phyloP scores from a whole-genome alignment of 2,329 filamentous ascomycete species.

The Camillea tinctor region DNA sequence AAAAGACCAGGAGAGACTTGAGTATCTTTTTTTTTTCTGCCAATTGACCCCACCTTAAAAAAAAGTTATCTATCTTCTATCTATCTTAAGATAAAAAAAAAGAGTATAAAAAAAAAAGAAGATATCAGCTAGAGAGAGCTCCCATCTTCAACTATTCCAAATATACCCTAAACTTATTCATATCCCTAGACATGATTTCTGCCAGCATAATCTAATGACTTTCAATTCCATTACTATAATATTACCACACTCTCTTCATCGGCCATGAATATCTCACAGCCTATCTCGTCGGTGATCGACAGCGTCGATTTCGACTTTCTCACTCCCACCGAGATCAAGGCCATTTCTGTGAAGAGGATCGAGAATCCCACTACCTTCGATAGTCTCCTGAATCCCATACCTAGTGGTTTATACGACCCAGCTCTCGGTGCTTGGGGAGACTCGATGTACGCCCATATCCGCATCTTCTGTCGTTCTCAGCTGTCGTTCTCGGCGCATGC shows the following conservation, averaged over 20 bases:
- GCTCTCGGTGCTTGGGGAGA: constrained; percentile 89
- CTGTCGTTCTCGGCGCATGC: not conserved
- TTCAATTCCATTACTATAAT: no score
- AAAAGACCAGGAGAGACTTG: no score
- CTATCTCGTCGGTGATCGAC: constrained; percentile 78
- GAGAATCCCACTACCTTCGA: constrained; percentile 95
- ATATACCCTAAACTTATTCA: not conserved
- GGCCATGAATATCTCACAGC: constrained; percentile 72
- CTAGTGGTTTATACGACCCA: constrained; percentile 88
- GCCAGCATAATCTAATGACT: no score
- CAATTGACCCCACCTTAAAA: not conserved
- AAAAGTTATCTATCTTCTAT: no score
- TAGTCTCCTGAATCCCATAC: constrained; percentile 81
- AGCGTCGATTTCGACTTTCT: constrained; percentile 90
- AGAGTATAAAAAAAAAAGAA: not conserved
- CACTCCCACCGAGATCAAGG: constrained; percentile 76
- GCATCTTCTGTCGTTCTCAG: not conserved
- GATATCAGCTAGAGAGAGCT: not conserved
- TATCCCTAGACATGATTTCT: not conserved
- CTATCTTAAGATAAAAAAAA: not conserved
- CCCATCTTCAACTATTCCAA: not conserved
- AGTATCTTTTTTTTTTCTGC: not conserved
- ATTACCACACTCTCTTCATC: constrained; percentile 2
- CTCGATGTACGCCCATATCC: constrained; percentile 61
- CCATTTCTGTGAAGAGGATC: constrained; percentile 90